Percentiles rank a stretch among this genome's conserved stretches.
These are phyloP conservation scores for Linderniella brevidens DNA, from an alignment of 257 asterid species.

Conservation along the genomic window DNA sequence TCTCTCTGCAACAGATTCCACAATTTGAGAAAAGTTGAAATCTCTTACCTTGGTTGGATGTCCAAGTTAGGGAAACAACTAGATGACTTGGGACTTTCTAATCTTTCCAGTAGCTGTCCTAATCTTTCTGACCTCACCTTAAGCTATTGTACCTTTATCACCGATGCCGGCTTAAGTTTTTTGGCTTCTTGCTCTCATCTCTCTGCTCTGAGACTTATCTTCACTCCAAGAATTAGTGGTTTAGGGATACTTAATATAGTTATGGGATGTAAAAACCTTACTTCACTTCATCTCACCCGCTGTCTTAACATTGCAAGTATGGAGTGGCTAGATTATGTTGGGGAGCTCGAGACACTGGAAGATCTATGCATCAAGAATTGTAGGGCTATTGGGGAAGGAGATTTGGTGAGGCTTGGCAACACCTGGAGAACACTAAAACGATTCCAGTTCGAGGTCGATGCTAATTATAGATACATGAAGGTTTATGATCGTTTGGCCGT, in stretches of 20 bases:
- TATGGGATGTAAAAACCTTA: conserved; percentile 49
- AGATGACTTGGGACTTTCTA: conserved; percentile 46
- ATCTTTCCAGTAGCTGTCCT: conserved; percentile 45
- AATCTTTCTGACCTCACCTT: conserved; percentile 39
- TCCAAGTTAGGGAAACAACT: conserved; percentile 66
- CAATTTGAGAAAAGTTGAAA: conserved; percentile 50
- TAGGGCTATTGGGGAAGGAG: conserved; percentile 74
- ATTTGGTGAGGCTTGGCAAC: conserved; percentile 49
- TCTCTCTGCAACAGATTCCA: conserved; percentile 47
- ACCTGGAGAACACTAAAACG: conserved; percentile 44
- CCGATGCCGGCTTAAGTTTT: conserved; percentile 53
- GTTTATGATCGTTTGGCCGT: conserved; percentile 42
- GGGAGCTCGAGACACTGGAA: conserved; percentile 49
- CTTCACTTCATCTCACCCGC: conserved; percentile 12
- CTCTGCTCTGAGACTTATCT: conserved; percentile 41
- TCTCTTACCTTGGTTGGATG: conserved; percentile 81
- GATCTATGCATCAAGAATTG: conserved; percentile 74
- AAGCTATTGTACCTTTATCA: conserved; percentile 63
- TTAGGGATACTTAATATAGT: conserved; percentile 65
- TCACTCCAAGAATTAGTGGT: conserved; percentile 65
- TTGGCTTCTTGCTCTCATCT: conserved; percentile 55
- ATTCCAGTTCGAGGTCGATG: conserved; percentile 70
- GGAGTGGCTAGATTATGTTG: conserved; percentile 82
- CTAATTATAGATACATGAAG: conserved; percentile 63
- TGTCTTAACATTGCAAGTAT: conserved; percentile 32